Evolutionary conservation across 345 rosid genomes (phyloP), one percentile per base, ranked within the genome.

Genomic region (Eucalyptus polyanthemos): DNA sequence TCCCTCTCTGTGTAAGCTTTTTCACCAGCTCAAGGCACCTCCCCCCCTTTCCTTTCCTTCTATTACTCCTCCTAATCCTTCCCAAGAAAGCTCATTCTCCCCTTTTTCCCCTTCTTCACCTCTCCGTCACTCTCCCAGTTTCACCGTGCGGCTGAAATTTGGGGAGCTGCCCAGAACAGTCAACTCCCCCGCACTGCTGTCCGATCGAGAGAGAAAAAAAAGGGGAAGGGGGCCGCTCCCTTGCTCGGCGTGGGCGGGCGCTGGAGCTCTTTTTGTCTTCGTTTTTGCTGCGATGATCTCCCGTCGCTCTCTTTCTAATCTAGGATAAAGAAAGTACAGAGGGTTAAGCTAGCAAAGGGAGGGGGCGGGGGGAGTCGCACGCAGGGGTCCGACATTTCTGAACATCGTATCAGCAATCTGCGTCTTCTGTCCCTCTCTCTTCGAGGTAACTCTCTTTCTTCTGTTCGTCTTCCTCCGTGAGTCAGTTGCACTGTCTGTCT

Each of bases 301-400:
- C 50, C 37, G 21, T 86, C 81, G 29, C 88, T 40, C 87, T 86
- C 54, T 86, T 69, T 86, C 86, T 34, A 7, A 5, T 17, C 45
- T 12, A 10, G 21, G 40, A 8, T 49, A 19, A 24, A 72, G 50
- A 24, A 24, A 14, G 50, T 22, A 49, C 54, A 45, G 65, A 14
- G 25, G 87, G 15, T 6, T 14, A 24, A 24, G n/a, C 10, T 11
- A 21, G 54, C 25, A 1, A 53, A 53, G 58, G 58, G 58, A 53
- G 24, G 58, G 58, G 58, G 25, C 2, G 58, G 11, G 21, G 21
- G 17, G 40, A 34, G 50, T 34, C 54, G 87, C 65, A 25, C 50
- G 47, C 31, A 34, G 44, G 81, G 80, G n/a, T 58, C 94, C 89
- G 93, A 92, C 93, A 91, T 88, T 90, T 93, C 95, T 93, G 94